Evolutionary conservation across 495 filamentous ascomycete genomes (phyloP).

Genomic region (Talaromyces nanjingensis): DNA sequence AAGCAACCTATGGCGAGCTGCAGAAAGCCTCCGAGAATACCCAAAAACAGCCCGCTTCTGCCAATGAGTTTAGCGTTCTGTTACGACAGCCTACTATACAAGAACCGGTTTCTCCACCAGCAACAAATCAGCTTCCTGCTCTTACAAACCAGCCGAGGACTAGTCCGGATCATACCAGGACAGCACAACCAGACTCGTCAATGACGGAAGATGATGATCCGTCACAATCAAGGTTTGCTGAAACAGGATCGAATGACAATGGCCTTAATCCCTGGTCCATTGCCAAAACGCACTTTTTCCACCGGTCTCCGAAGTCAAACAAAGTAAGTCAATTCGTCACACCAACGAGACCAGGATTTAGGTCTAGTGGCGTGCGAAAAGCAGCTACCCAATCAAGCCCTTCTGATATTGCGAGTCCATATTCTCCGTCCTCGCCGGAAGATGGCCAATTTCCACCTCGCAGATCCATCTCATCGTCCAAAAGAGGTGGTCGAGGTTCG

Average conservation of each 20-base stretch:
- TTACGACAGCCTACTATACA: constrained; percentile 1
- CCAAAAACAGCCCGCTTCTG: neutral
- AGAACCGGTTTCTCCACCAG: constrained; percentile 6
- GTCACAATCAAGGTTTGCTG: neutral
- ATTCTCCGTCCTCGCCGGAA: constrained; percentile 1
- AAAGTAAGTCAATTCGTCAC: neutral
- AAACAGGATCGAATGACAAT: constrained; percentile 1
- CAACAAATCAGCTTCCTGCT: neutral
- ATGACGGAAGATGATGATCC: constrained; percentile 8
- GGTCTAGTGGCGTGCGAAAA: neutral
- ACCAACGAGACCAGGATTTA: neutral
- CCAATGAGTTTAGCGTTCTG: constrained; percentile 2
- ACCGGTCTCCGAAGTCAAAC: neutral
- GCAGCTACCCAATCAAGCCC: neutral
- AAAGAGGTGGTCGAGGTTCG: neutral
- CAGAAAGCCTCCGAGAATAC: neutral
- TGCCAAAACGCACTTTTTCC: constrained; percentile 12
- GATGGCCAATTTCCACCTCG: neutral
- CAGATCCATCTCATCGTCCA: neutral
- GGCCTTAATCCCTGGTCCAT: constrained; percentile 29
- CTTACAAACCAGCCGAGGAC: neutral
- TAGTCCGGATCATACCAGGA: neutral
- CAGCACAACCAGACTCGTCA: neutral
- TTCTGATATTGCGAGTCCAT: neutral
- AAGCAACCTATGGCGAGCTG: constrained; percentile 45